A percentile compares a stretch with the other conserved stretches of the same genome.
Evolutionary conservation across 148 eudicot species (phyloP).

Genomic region (Cornus florida): DNA sequence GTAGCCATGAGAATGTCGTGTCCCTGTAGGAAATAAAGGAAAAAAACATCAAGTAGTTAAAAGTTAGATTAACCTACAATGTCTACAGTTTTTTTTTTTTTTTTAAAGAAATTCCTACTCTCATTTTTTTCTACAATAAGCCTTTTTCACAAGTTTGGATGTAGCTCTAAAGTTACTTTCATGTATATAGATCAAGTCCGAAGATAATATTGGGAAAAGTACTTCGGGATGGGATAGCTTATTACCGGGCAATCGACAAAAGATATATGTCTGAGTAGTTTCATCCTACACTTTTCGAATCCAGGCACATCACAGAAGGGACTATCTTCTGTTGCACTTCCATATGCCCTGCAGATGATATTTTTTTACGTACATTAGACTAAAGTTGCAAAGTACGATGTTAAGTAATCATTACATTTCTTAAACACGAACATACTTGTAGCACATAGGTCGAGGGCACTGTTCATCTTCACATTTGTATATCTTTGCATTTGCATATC

Average conservation of each 20-base stretch:
- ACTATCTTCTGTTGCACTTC: slow-evolving; percentile 95
- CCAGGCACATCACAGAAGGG: slow-evolving; percentile 98
- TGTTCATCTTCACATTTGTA: slow-evolving; percentile 95
- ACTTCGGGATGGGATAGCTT: neutral
- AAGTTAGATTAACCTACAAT: no score
- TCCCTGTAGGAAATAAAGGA: slow-evolving; percentile 49
- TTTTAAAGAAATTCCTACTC: no score
- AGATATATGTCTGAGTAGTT: slow-evolving; percentile 87
- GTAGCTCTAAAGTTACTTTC: no score
- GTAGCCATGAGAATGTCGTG: slow-evolving; percentile 99
- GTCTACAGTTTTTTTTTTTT: no score
- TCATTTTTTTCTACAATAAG: no score
- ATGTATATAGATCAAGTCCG: no score
- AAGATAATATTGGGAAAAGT: no score
- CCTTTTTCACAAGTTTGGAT: no score
- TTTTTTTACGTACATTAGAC: neutral
- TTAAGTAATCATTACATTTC: neutral
- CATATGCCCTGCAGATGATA: slow-evolving; percentile 84
- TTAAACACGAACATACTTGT: slow-evolving; percentile 49
- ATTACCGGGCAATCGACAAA: slow-evolving; percentile 97
- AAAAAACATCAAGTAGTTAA: neutral
- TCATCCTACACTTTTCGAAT: slow-evolving; percentile 87
- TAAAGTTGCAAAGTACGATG: neutral
- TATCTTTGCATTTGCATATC: slow-evolving; percentile 97
- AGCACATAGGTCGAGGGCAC: slow-evolving; percentile 91